Conservation (phyloP, 257 asterid genomes). For the Nicotiana attenuata region DNA sequence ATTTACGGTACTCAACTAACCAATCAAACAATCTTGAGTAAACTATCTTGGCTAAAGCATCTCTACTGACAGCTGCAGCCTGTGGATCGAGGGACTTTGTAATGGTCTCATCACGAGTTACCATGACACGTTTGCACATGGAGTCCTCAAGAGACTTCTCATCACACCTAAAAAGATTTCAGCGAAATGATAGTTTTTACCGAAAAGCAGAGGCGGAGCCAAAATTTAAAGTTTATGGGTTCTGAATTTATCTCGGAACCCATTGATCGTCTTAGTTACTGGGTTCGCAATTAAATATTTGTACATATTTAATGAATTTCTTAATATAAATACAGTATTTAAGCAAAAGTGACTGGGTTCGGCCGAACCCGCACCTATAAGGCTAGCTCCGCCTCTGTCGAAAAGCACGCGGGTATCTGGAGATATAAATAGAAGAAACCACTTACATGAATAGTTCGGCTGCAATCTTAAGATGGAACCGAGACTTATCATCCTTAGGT, state of each 20-base stretch:
- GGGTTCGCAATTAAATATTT: no score
- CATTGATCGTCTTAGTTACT: no score
- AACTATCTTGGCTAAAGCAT: conserved; percentile 75
- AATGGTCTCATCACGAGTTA: conserved; percentile 86
- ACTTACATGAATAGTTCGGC: conserved; percentile 75
- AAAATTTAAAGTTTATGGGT: no score
- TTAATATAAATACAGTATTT: no score
- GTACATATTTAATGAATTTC: no score
- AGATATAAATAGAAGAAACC: conserved; percentile 9
- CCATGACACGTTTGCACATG: conserved; percentile 76
- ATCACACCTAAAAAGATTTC: conserved; percentile 55
- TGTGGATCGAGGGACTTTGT: conserved; percentile 65
- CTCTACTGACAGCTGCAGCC: conserved; percentile 74
- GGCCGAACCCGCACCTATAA: no score
- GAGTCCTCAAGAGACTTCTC: conserved; percentile 76
- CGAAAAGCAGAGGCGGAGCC: no score
- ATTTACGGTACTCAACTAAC: conserved; percentile 36
- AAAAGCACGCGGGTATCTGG: conserved; percentile 1
- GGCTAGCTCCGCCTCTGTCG: not conserved
- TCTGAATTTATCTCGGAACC: no score
- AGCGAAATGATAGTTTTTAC: conserved; percentile 13
- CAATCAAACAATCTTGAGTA: conserved; percentile 87
- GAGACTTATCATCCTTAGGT: conserved; percentile 76
- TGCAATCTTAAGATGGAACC: conserved; percentile 58
- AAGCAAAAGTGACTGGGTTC: no score